A percentile compares a stretch with the other conserved stretches of the same genome.
These are phyloP conservation scores for Furcasterigmium furcatum DNA, from an alignment of 2,329 filamentous ascomycete genomes.

Conservation along the genomic window DNA sequence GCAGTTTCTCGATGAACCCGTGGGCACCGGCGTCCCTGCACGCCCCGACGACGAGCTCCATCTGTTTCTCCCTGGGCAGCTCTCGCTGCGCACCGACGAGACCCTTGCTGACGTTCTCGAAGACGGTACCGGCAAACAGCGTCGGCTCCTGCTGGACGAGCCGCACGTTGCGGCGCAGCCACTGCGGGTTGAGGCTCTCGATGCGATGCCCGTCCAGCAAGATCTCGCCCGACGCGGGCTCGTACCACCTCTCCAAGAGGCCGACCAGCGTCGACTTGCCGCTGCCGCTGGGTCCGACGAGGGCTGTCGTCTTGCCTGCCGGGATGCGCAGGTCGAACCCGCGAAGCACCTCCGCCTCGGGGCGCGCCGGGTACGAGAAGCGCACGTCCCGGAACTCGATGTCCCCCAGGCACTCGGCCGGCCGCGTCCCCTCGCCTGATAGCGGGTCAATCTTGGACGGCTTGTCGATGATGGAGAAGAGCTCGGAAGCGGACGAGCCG, in stretches of 20 bases:
- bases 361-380: constrained; percentile 41
- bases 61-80: constrained; percentile 36
- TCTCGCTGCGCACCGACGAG: constrained; percentile 22
- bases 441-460: constrained; percentile 17
- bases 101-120: constrained; percentile 47
- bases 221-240: constrained; percentile 34
- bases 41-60: constrained; percentile 39
- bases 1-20: constrained; percentile 48
- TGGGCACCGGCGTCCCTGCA: constrained; percentile 49
- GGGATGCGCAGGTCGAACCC: constrained; percentile 42
- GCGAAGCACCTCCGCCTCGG: constrained; percentile 36
- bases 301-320: constrained; percentile 46
- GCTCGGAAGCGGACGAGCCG: constrained; percentile 13
- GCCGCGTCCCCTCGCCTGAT: constrained; percentile 6
- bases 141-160: constrained; percentile 31
- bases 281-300: constrained; percentile 56
- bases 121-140: constrained; percentile 36
- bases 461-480: constrained; percentile 17
- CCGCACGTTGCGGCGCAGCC: constrained; percentile 22
- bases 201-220: constrained; percentile 20
- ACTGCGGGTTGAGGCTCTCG: constrained; percentile 19
- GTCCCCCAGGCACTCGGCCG: constrained; percentile 4
- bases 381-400: constrained; percentile 36
- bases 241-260: constrained; percentile 55
- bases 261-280: constrained; percentile 56